These are phyloP conservation scores for Ochromonadaceae sp. DNA, from an alignment of 352 stramenopile species.

Conservation along the genomic window DNA sequence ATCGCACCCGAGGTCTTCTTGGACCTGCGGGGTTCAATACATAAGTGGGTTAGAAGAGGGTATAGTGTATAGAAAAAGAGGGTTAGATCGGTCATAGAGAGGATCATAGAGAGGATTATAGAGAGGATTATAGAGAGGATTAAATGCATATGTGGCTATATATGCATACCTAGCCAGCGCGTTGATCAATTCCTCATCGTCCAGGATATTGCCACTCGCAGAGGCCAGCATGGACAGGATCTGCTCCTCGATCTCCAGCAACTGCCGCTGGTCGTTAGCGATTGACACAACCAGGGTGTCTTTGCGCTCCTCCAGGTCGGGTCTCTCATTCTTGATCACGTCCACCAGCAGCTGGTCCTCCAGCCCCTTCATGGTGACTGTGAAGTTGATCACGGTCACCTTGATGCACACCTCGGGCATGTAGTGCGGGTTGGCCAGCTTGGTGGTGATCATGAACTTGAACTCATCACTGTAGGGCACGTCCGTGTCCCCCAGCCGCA, in stretches of 20 bases:
- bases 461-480: slow-evolving; percentile 78
- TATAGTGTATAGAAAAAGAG: too few species aligned
- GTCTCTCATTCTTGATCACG: slow-evolving; percentile 70
- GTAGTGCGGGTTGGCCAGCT: slow-evolving; percentile 79
- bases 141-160: too few species aligned
- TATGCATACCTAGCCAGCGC: slow-evolving; percentile 58
- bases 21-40: too few species aligned
- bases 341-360: slow-evolving; percentile 80
- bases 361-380: slow-evolving; percentile 67
- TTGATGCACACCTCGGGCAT: slow-evolving; percentile 86
- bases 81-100: too few species aligned
- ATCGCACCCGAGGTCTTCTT: slow-evolving; percentile 75
- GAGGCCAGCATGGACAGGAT: slow-evolving; percentile 81
- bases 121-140: too few species aligned
- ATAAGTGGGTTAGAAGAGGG: too few species aligned
- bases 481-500: slow-evolving; percentile 72
- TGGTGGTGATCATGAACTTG: slow-evolving; percentile 80
- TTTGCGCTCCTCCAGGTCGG: slow-evolving; percentile 74
- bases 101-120: too few species aligned
- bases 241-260: slow-evolving; percentile 85
- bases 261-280: slow-evolving; percentile 67
- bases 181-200: slow-evolving; percentile 80
- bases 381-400: slow-evolving; percentile 85
- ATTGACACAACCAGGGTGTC: slow-evolving; percentile 75
- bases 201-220: slow-evolving; percentile 75